These are phyloP conservation scores for Alternaria hordeiaustralica DNA, from an alignment of 2,329 filamentous ascomycete species.

Conservation along the genomic window DNA sequence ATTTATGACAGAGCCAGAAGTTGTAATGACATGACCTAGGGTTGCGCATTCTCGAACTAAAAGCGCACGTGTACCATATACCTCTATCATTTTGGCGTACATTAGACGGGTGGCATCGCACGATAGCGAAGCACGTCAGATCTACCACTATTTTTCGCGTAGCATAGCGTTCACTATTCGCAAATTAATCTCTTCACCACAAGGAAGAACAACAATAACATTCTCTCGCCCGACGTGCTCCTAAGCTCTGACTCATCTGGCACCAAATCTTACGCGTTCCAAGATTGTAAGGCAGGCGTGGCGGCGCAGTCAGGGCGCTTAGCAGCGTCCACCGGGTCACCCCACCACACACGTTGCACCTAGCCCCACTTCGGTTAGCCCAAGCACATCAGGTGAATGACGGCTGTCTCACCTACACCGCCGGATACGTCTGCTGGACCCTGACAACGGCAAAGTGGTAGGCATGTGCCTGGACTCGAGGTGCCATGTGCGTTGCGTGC, in stretches of 20 bases:
- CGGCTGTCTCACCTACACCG: slow-evolving; percentile 13
- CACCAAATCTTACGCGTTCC: not conserved
- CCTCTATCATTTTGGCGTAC: slow-evolving; percentile 1
- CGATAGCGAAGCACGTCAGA: not conserved
- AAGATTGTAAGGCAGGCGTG: not conserved
- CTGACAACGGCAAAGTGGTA: slow-evolving; percentile 3
- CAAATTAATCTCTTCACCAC: not conserved
- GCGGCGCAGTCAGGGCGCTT: slow-evolving; percentile 3
- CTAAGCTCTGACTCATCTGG: not conserved
- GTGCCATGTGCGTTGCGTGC: slow-evolving; percentile 6
- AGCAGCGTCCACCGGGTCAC: not conserved
- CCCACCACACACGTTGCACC: slow-evolving; percentile 1
- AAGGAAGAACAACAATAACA: not conserved
- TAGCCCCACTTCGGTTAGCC: not conserved
- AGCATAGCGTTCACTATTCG: slow-evolving; percentile 1
- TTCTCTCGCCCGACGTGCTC: not conserved
- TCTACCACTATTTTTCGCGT: not conserved
- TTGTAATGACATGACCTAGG: slow-evolving; percentile 10
- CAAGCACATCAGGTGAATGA: slow-evolving; percentile 10
- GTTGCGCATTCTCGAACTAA: not conserved
- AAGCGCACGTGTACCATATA: slow-evolving; percentile 13
- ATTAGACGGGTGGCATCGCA: not conserved
- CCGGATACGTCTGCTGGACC: slow-evolving; percentile 3
- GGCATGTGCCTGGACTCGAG: slow-evolving; percentile 4
- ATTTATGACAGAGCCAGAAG: slow-evolving; percentile 12